Evolutionary conservation across 306 rosid genomes (phyloP), one percentile per base, ranked within the genome.

Genomic region (Mimosa pudica): DNA sequence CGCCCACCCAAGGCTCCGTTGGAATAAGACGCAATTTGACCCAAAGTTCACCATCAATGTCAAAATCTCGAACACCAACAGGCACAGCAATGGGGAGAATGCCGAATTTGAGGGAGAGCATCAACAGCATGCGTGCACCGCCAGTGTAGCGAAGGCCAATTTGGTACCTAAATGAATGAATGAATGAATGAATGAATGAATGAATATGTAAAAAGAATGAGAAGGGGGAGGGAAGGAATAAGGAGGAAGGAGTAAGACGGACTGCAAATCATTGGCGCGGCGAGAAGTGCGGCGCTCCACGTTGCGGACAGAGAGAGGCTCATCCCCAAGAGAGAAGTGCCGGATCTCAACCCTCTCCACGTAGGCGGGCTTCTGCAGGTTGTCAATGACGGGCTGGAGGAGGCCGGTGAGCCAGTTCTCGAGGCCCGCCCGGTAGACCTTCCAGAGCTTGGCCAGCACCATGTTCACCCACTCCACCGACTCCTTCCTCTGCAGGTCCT

Each of bases 401-500:
- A 89, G 58, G 44, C 99, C 99, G 32, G 89, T 90, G n/a, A 96
- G 60, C 99, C 99, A 96, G 58, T 93, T 90, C 88, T 96, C 99
- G 57, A 96, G 38, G 51, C 89, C 98, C 66, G 84, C 89, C 85
- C 96, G 86, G 74, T 96, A 96, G 33, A 90, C 99, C 84, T 96
- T 96, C 99, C 99, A 96, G 36, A 96, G 76, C 89, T 96, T 96
- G 20, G 92, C 99, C 73, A 96, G 44, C 74, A 96, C 99, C 99
- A 96, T 96, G 74, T 96, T 96, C 79, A 96, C 99, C 99, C 99
- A 96, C 70, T 96, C 99, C 75, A 93, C 99, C 4, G 98, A 93
- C 74, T 96, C 99, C 75, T 96, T 96, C 77, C 99, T 87, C 89
- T 90, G 99, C 85, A 96, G 90, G 85, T 93, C 99, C 92, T 93